Conservation (phyloP, 495 filamentous ascomycete genomes). For the Penicillium riverlandense region DNA sequence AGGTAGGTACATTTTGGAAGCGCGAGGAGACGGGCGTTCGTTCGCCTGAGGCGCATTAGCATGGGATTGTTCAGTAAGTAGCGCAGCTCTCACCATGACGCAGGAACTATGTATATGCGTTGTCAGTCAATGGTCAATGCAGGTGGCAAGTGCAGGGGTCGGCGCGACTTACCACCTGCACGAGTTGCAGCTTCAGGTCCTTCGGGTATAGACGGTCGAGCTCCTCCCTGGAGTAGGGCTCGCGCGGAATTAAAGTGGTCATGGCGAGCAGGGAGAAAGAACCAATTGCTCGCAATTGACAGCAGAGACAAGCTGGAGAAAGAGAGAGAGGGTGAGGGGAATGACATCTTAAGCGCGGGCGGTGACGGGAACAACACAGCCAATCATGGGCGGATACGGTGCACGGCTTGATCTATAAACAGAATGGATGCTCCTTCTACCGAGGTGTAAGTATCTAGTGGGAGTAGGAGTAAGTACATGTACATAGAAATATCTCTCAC, state of each 20-base stretch:
- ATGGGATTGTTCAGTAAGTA: neutral
- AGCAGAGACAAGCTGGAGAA: no score
- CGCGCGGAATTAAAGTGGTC: constrained; percentile 67
- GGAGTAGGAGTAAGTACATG: no score
- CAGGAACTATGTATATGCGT: constrained; percentile 47
- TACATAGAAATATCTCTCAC: constrained; percentile 2
- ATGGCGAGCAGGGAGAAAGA: constrained; percentile 36
- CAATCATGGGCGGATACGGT: no score
- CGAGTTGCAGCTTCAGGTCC: constrained; percentile 71
- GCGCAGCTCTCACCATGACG: constrained; percentile 60
- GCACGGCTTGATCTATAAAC: no score
- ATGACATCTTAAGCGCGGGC: neutral
- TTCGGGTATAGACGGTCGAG: constrained; percentile 74
- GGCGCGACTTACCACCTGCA: constrained; percentile 63
- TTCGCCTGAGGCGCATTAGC: constrained; percentile 47
- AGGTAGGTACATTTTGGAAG: constrained; percentile 65
- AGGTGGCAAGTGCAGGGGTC: neutral
- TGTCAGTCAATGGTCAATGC: constrained; percentile 7
- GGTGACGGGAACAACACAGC: neutral
- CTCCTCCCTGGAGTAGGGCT: constrained; percentile 75
- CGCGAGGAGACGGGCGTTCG: constrained; percentile 78
- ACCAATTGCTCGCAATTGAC: no score
- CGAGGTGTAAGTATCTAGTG: no score
- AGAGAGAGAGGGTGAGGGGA: neutral
- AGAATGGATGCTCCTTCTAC: no score